phyloP scores from a whole-genome alignment of 768 basidiomycete genomes.

The Xanthoconium purpureum region DNA sequence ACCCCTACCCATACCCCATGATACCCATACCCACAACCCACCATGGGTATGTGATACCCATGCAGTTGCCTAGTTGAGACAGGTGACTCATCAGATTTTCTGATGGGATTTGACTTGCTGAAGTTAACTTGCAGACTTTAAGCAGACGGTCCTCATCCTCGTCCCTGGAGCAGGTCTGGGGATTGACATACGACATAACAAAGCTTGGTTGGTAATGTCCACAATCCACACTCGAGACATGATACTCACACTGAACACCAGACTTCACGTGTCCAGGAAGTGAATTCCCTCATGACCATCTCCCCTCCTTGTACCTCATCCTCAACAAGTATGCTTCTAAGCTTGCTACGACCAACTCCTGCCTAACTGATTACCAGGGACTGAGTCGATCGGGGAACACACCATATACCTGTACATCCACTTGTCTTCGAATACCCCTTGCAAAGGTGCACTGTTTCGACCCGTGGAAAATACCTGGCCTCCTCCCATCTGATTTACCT shows the following conservation, averaged over 20 bases:
- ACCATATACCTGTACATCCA: slow-evolving; percentile 88
- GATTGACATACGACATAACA: slow-evolving; percentile 86
- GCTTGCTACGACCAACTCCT: not conserved
- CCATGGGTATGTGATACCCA: too few relatives aligned
- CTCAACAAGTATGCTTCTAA: slow-evolving; percentile 65
- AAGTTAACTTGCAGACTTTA: slow-evolving; percentile 15
- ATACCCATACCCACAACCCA: too few relatives aligned
- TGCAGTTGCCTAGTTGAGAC: slow-evolving; percentile 30
- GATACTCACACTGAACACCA: slow-evolving; percentile 26
- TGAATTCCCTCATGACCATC: slow-evolving; percentile 95
- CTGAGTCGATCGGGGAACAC: slow-evolving; percentile 62
- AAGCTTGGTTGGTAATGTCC: slow-evolving; percentile 54
- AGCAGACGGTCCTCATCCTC: slow-evolving; percentile 65
- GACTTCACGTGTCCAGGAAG: slow-evolving; percentile 92
- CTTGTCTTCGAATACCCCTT: slow-evolving; percentile 80
- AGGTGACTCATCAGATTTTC: slow-evolving; percentile 36
- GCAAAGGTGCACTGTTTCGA: slow-evolving; percentile 58
- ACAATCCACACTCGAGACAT: not conserved
- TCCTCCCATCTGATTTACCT: slow-evolving; percentile 72
- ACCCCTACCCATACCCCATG: too few relatives aligned
- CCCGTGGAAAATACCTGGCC: slow-evolving; percentile 77
- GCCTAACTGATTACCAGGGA: slow-evolving; percentile 38
- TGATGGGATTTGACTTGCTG: too few relatives aligned
- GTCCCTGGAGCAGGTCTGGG: slow-evolving; percentile 91
- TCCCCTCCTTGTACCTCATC: slow-evolving; percentile 84